Evolutionary conservation across 208 protist species (phyloP).

Genomic region (Tetramitus jugosus): DNA sequence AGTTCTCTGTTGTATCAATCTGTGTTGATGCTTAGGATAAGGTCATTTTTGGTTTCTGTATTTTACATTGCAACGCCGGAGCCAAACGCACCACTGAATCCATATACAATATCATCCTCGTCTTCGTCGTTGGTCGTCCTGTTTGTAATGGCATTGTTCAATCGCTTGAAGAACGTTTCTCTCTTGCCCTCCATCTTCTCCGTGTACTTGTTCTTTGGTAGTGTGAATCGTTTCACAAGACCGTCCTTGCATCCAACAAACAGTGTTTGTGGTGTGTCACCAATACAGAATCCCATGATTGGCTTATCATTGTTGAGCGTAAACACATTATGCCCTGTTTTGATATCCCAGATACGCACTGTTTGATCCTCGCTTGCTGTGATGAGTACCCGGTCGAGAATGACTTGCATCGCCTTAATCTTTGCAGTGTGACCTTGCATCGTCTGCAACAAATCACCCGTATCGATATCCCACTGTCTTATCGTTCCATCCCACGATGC

Average conservation of each 20-base stretch:
- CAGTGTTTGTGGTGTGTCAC: neutral
- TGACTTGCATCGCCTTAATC: neutral
- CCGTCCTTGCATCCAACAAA: neutral
- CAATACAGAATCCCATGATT: constrained; percentile 5
- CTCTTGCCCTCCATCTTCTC: neutral
- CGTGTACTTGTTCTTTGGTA: neutral
- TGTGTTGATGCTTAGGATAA: too few relatives aligned
- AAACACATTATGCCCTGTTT: neutral
- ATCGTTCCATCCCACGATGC: constrained; percentile 9
- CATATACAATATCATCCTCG: too few relatives aligned
- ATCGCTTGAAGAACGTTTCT: neutral
- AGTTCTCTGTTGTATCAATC: too few relatives aligned
- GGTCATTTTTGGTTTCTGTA: too few relatives aligned
- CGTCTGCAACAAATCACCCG: neutral
- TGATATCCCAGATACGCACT: constrained; percentile 16
- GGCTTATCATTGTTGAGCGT: neutral
- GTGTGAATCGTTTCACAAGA: neutral
- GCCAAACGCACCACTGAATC: too few relatives aligned
- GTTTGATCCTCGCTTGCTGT: neutral
- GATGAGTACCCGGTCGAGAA: neutral
- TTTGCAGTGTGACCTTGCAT: constrained; percentile 4
- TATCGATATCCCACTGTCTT: neutral
- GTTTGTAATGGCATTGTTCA: too few relatives aligned
- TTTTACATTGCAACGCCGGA: too few relatives aligned
- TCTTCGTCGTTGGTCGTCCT: too few relatives aligned